Evolutionary conservation across 1,284 basidiomycete genomes (phyloP).

Genomic region (Volvariella volvacea): DNA sequence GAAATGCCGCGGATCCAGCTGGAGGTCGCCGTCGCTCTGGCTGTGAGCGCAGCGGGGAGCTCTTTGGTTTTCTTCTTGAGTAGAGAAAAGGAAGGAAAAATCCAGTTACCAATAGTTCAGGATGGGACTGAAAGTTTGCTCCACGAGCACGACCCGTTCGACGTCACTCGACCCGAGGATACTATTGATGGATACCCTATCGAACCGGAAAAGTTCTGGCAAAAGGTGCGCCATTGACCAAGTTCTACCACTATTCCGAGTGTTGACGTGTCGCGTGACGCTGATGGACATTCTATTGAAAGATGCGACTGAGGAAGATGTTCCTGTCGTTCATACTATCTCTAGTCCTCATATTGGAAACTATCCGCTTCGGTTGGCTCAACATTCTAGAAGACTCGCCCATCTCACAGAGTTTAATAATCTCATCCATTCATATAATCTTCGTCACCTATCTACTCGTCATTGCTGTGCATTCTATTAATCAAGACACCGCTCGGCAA

Average conservation of each 20-base stretch:
- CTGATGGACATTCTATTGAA: neutral
- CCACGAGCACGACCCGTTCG: constrained; percentile 57
- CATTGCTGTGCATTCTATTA: constrained; percentile 47
- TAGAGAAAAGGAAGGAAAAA: constrained; percentile 39
- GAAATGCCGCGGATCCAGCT: constrained; percentile 59
- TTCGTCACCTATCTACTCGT: constrained; percentile 59
- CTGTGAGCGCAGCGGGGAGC: constrained; percentile 39
- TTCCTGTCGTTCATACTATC: constrained; percentile 38
- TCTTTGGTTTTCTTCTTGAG: constrained; percentile 32
- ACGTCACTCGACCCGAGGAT: constrained; percentile 68
- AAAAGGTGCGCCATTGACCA: constrained; percentile 37
- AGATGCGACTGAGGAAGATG: constrained; percentile 56
- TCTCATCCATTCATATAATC: constrained; percentile 42
- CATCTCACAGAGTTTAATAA: constrained; percentile 21
- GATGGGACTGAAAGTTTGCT: neutral
- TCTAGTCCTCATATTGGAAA: constrained; percentile 41
- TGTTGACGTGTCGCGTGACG: neutral
- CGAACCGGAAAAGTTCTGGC: constrained; percentile 69
- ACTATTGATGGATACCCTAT: constrained; percentile 71
- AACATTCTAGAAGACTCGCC: constrained; percentile 24
- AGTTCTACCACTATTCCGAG: neutral
- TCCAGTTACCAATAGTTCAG: constrained; percentile 40
- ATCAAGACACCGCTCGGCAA: constrained; percentile 25
- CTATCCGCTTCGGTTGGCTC: constrained; percentile 47
- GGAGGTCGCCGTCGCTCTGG: constrained; percentile 43